A percentile compares a stretch with the other conserved stretches of the same genome.
Evolutionary conservation across 352 stramenopile species (phyloP).

Genomic region (Phytophthora brassicae): DNA sequence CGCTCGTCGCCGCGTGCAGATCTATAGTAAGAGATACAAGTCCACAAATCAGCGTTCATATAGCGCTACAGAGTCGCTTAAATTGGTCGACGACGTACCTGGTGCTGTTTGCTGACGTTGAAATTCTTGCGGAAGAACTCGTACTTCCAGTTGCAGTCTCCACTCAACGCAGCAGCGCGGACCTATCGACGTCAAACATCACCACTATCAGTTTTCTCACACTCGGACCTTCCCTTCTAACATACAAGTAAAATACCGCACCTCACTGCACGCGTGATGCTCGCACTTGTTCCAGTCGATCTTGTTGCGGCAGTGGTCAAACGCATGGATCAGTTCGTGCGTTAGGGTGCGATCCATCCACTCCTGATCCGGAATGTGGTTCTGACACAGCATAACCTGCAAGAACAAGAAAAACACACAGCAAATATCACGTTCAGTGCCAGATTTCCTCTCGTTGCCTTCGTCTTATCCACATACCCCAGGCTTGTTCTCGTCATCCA

Average conservation of each 20-base stretch:
- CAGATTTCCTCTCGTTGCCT: not conserved
- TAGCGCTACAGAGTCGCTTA: not conserved
- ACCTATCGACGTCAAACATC: slow-evolving; percentile 39
- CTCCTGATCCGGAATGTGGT: slow-evolving; percentile 90
- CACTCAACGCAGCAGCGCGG: slow-evolving; percentile 76
- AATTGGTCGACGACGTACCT: slow-evolving; percentile 42
- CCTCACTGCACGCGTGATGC: slow-evolving; percentile 92
- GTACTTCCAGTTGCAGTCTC: slow-evolving; percentile 91
- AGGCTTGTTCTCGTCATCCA: slow-evolving; percentile 74
- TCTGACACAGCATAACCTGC: slow-evolving; percentile 87
- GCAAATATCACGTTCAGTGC: slow-evolving; percentile 1
- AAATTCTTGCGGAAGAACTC: slow-evolving; percentile 93
- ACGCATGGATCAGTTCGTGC: slow-evolving; percentile 94
- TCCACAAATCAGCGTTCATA: slow-evolving; percentile 1
- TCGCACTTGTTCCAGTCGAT: slow-evolving; percentile 93
- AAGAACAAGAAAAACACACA: not conserved
- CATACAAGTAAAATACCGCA: slow-evolving; percentile 25
- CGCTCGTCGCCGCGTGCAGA: slow-evolving; percentile 88
- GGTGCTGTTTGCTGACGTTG: slow-evolving; percentile 88
- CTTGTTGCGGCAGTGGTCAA: slow-evolving; percentile 92
- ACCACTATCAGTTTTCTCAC: not conserved
- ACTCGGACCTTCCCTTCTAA: not conserved
- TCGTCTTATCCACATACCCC: slow-evolving; percentile 35
- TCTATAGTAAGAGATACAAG: slow-evolving; percentile 31
- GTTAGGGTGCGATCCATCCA: slow-evolving; percentile 92